Percentiles rank a stretch among this genome's conserved stretches.
Conservation (phyloP, 176 grass and related monocot genomes). For the Carex parvula region DNA sequence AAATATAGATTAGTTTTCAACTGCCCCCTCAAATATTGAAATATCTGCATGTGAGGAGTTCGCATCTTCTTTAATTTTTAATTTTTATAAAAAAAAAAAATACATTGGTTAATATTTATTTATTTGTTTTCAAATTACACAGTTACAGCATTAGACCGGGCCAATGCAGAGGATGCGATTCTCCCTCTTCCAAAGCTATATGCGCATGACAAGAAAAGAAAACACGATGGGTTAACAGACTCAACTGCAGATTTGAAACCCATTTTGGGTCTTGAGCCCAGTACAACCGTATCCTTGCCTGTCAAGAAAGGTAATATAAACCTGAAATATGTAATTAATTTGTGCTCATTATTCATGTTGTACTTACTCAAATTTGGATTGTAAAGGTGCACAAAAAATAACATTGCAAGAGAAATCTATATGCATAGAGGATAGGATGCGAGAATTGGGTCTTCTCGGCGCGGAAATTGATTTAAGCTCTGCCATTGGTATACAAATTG, state of each 20-base stretch:
- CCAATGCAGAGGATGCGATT: conserved; percentile 88
- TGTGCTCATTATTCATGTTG: conserved; percentile 23
- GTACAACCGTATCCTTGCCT: conserved; percentile 27
- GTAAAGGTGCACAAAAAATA: conserved; percentile 50
- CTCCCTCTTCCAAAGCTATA: conserved; percentile 81
- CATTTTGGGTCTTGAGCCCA: conserved; percentile 26
- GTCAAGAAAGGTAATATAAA: conserved; percentile 58
- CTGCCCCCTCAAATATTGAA: neutral
- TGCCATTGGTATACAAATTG: conserved; percentile 29
- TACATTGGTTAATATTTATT: conserved; percentile 27
- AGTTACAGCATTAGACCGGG: conserved; percentile 74
- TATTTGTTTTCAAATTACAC: conserved; percentile 32
- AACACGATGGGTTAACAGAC: conserved; percentile 43
- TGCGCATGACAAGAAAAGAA: conserved; percentile 82
- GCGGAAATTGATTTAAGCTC: conserved; percentile 30
- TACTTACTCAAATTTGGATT: conserved; percentile 23
- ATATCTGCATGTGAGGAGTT: neutral
- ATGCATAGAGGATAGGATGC: conserved; percentile 83
- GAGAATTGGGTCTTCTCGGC: conserved; percentile 41
- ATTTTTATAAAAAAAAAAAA: neutral
- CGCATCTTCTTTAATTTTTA: conserved; percentile 2
- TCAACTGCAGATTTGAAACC: conserved; percentile 32
- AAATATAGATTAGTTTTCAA: neutral
- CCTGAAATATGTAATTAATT: neutral
- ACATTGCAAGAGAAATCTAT: conserved; percentile 60